Conservation (phyloP, 352 stramenopile species). For the Blastocystis sp. region DNA sequence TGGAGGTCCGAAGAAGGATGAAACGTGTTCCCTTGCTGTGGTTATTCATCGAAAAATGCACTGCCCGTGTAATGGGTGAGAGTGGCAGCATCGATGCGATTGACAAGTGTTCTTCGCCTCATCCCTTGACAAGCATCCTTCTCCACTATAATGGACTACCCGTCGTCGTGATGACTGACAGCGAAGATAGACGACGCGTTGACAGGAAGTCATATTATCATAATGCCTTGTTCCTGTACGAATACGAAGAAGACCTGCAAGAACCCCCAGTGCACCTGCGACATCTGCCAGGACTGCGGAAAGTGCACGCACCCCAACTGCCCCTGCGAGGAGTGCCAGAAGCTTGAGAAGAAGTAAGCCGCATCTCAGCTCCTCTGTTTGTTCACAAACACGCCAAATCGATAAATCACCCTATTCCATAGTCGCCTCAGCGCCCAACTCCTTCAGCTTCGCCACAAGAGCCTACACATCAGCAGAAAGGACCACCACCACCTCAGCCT, state of each 20-base stretch:
- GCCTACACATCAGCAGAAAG: not conserved
- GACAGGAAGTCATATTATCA: not conserved
- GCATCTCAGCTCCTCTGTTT: not conserved
- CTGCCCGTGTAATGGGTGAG: too few relatives aligned
- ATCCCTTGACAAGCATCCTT: too few relatives aligned
- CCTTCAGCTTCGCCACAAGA: constrained; percentile 60
- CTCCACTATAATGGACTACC: too few relatives aligned
- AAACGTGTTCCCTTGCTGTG: too few relatives aligned
- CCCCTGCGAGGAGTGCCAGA: constrained; percentile 46
- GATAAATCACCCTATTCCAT: constrained; percentile 57
- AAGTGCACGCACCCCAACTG: constrained; percentile 45
- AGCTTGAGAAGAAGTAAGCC: not conserved
- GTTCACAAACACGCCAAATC: constrained; percentile 3
- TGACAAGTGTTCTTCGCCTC: too few relatives aligned
- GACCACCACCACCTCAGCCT: constrained; percentile 1
- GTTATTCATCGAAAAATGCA: too few relatives aligned
- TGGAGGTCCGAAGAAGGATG: not conserved
- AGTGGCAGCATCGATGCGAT: too few relatives aligned
- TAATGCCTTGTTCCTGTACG: constrained; percentile 45
- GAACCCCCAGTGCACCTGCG: constrained; percentile 63
- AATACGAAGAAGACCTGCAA: constrained; percentile 67
- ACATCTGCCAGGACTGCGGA: constrained; percentile 68
- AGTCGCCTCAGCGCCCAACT: constrained; percentile 42
- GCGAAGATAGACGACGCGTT: not conserved
- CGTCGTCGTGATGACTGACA: too few relatives aligned